Base-by-base conservation (phyloP, 2,329 filamentous ascomycete genomes). In the Fusarium temperatum region DNA sequence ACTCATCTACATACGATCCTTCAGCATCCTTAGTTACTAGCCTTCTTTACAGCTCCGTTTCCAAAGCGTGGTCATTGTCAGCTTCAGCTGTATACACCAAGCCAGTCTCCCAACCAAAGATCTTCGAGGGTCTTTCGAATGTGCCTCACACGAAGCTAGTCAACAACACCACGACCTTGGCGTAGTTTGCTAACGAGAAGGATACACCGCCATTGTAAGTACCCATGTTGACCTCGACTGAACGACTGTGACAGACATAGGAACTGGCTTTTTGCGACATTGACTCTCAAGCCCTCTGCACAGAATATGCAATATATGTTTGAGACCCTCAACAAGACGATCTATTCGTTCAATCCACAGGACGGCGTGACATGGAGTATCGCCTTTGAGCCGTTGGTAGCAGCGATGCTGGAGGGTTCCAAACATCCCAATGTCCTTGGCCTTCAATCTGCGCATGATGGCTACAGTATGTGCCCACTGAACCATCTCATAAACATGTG, bases 161-260 rank as follows among this genome's bases (percentile, higher is more conserved):
- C 0, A 45, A 30, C 1, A 58, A 38, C 1, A 45, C 38, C 5
- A 62, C 51, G 1, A 30, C 51, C 0, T n/a, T 62, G 2, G 24
- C 32, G 30, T 32, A 13, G 2, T 62, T 58, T 38, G 24, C 51
- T 1, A 2, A 58, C 2, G 51, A 62, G 39, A 44, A 62, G 2
- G 51, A 62, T 45, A 62, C 59, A 7, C 39, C 39, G 0, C 51
- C 51, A 2, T 22, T 62, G 59, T 58, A 18, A 44, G 50, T 45
- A 6, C 9, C 8, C 0, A 7, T 5, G 0, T 24, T 17, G 6
- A 13, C 7, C 4, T 13, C 1, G 1, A 11, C 1, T 9, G 8
- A 20, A 28, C 18, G 4, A 20, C 9, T 4, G 51, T 62, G 1
- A 58, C 10, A 11, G 5, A 22, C 1, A 0, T 18, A 62, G 59